Base-by-base conservation (phyloP, 495 filamentous ascomycete species). In the Opeltia flavorubescens region DNA sequence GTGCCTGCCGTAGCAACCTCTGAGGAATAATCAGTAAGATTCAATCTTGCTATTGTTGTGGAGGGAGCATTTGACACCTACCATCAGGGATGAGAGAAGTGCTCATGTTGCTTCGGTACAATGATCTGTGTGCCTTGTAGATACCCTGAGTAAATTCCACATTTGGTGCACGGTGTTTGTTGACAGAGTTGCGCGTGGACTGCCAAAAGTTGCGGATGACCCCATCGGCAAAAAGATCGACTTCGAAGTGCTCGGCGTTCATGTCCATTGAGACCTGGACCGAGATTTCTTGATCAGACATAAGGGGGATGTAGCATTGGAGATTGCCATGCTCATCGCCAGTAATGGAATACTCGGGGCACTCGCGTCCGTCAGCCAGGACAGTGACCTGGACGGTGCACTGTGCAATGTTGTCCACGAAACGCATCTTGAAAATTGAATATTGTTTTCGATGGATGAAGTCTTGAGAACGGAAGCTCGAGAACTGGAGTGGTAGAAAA, bases 221-320 rank as follows among this genome's bases (percentile, higher is more conserved):
- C 5, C 47, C 47, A n/a, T 49, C 47, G 20, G 33, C 26, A 15
- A 49, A 30, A 12, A 49, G 21, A 28, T 49, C 47, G 15, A 49
- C 36, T 15, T 49, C 35, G 27, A 44, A 43, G 15, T n/a, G 20
- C 17, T 29, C 25, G 6, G 38, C 18, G 12, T n/a, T 28, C 39
- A 43, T 42, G 20, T 43, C 27, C 9, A 43, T n/a, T 21, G 17
- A 13, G 28, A 38, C 43, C 9, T 23, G 13, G 28, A 43, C 28
- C 15, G 47, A 35, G 13, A 49, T 31, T 11, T 15, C 17, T 33
- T 49, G 47, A 12, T 34, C 27, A 9, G 47, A 13, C 39, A 17
- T 9, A 11, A 49, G 17, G 17, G 36, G 15, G 18, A 49, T 33
- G 35, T 38, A 49, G 26, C 38, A 49, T 23, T 49, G 47, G 15